Percentiles rank a stretch among this genome's conserved stretches.
phyloP scores from a whole-genome alignment of 179 eudicot species.

The Spergularia azorica region DNA sequence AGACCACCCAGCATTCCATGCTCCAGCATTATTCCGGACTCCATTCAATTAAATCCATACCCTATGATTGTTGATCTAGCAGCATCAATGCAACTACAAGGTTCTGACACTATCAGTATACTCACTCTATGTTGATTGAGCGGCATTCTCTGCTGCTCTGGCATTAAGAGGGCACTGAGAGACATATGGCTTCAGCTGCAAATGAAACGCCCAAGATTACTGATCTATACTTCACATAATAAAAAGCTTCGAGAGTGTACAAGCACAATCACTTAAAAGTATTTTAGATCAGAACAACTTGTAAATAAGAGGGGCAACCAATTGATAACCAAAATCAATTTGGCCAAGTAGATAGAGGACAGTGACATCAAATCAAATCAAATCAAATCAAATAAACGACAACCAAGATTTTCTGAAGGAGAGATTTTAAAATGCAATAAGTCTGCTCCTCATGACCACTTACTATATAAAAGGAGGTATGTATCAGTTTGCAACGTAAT shows the following conservation, averaged over 20 bases:
- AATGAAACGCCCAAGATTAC: not conserved
- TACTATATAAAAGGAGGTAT: no score
- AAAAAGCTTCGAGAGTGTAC: no score
- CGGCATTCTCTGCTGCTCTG: conserved; percentile 42
- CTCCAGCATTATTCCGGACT: conserved; percentile 1
- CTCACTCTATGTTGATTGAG: conserved; percentile 32
- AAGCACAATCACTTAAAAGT: no score
- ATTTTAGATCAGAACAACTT: no score
- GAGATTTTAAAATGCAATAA: no score
- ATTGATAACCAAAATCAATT: not conserved
- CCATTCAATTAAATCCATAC: not conserved
- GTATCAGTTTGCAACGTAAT: no score
- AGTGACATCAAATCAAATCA: no score
- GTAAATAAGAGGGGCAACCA: not conserved
- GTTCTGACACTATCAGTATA: not conserved
- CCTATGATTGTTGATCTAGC: not conserved
- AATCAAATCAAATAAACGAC: no score
- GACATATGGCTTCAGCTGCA: conserved; percentile 64
- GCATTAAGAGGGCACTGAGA: conserved; percentile 46
- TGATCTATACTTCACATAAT: no score
- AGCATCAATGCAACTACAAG: not conserved
- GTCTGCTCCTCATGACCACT: no score
- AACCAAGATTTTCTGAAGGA: no score
- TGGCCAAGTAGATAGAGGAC: no score
- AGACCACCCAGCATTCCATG: not conserved